Evolutionary conservation across 768 basidiomycete species (phyloP).

Genomic region (Gyrodon lividus): DNA sequence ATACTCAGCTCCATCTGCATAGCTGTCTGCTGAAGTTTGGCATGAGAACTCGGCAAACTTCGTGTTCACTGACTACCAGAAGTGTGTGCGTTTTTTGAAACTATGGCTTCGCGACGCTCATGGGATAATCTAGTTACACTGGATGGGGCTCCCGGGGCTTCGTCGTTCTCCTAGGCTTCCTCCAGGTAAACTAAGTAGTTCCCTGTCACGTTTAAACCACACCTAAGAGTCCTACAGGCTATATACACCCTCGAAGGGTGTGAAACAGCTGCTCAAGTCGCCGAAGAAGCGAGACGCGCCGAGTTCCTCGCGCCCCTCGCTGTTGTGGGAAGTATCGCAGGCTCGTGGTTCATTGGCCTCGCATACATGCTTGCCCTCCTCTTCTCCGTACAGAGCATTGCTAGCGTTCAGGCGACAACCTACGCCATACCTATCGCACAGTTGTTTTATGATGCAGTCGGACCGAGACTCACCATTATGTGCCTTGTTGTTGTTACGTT

Average conservation of each 20-base stretch:
- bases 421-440: constrained; percentile 62
- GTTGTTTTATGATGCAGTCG: constrained; percentile 54
- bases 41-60: constrained; percentile 49
- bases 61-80: constrained; percentile 57
- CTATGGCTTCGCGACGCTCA: constrained; percentile 1
- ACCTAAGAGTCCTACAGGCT: constrained; percentile 31
- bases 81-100: constrained; percentile 32
- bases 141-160: constrained; percentile 55
- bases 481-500: constrained; percentile 49
- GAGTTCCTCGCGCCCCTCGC: constrained; percentile 57
- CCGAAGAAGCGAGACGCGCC: constrained; percentile 56
- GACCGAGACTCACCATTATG: constrained; percentile 44
- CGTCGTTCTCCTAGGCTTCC: constrained; percentile 57
- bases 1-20: neutral
- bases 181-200: constrained; percentile 16
- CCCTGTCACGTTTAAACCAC: neutral
- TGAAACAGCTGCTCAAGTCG: constrained; percentile 63
- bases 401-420: constrained; percentile 46
- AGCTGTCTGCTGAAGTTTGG: neutral
- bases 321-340: constrained; percentile 53
- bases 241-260: constrained; percentile 63
- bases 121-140: constrained; percentile 41
- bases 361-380: constrained; percentile 59
- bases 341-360: constrained; percentile 57
- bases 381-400: constrained; percentile 54